phyloP scores from a whole-genome alignment of 2,329 filamentous ascomycete species.

The Colletotrichum euphorbiae region DNA sequence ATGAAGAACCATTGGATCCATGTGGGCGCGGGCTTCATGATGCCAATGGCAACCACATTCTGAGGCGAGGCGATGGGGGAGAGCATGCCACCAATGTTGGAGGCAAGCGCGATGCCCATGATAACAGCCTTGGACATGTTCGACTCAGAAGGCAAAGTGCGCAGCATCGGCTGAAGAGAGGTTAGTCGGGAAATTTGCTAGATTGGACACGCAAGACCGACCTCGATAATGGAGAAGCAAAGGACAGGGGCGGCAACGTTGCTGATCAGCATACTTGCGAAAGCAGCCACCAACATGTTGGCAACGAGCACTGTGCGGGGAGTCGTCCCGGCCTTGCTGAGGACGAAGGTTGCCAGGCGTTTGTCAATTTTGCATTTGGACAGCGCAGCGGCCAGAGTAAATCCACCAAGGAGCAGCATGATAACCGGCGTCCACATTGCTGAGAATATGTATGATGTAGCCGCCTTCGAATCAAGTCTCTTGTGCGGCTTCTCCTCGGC shows the following conservation, averaged over 20 bases:
- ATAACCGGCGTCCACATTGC: slow-evolving; percentile 99
- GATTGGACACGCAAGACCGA: slow-evolving; percentile 50
- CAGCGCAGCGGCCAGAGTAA: slow-evolving; percentile 92
- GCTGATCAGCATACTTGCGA: slow-evolving; percentile 98
- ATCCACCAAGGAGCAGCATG: slow-evolving; percentile 95
- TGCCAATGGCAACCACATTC: slow-evolving; percentile 95
- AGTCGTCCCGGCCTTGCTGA: slow-evolving; percentile 94
- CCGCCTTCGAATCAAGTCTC: slow-evolving; percentile 82
- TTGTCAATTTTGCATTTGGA: slow-evolving; percentile 99
- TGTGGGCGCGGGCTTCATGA: slow-evolving; percentile 91
- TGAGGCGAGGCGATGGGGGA: slow-evolving; percentile 97
- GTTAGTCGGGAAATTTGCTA: slow-evolving; percentile 31
- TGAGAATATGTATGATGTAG: slow-evolving; percentile 86
- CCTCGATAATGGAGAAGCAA: slow-evolving; percentile 97
- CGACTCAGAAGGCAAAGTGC: slow-evolving; percentile 90
- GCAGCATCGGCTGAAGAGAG: slow-evolving; percentile 79
- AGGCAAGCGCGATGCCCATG: slow-evolving; percentile 92
- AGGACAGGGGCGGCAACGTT: slow-evolving; percentile 97
- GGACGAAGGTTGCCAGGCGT: slow-evolving; percentile 93
- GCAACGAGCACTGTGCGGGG: slow-evolving; percentile 92
- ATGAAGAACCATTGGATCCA: slow-evolving; percentile 99
- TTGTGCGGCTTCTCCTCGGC: slow-evolving; percentile 67
- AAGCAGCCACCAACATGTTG: slow-evolving; percentile 98
- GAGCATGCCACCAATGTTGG: slow-evolving; percentile 95
- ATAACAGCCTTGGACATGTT: slow-evolving; percentile 96